These are phyloP conservation scores for Nemania sp. DNA, from an alignment of 2,329 filamentous ascomycete genomes.

Conservation along the genomic window DNA sequence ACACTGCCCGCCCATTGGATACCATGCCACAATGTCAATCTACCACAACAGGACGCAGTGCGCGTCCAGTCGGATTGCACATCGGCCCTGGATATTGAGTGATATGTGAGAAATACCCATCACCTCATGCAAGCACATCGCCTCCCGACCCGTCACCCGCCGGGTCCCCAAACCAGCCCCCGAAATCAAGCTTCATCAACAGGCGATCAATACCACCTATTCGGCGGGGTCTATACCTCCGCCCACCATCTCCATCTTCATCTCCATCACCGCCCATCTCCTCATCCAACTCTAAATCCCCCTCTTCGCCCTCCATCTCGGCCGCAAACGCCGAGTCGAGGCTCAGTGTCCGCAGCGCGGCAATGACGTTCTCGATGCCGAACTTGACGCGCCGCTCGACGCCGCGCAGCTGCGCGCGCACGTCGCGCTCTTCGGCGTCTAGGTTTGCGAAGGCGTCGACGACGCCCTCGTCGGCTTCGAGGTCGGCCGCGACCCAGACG, in stretches of 20 bases:
- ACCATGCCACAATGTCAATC: neutral
- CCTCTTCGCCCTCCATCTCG: slow-evolving; percentile 40
- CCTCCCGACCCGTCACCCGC: slow-evolving; percentile 7
- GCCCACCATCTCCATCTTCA: slow-evolving; percentile 46
- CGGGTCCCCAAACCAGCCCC: slow-evolving; percentile 62
- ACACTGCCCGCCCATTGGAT: neutral
- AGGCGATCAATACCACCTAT: slow-evolving; percentile 85
- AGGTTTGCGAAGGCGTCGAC: slow-evolving; percentile 80
- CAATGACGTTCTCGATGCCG: slow-evolving; percentile 76
- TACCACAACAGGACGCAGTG: neutral
- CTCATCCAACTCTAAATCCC: slow-evolving; percentile 36
- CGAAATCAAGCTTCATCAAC: slow-evolving; percentile 89
- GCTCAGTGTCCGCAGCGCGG: slow-evolving; percentile 35
- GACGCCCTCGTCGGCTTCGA: slow-evolving; percentile 85
- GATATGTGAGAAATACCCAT: slow-evolving; percentile 4
- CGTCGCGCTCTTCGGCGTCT: slow-evolving; percentile 76
- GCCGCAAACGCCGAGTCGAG: slow-evolving; percentile 38
- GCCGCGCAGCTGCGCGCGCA: slow-evolving; percentile 72
- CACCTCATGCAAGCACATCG: neutral
- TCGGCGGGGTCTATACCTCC: slow-evolving; percentile 75
- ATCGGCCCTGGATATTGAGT: neutral
- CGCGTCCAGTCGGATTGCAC: neutral
- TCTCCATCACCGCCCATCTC: slow-evolving; percentile 41
- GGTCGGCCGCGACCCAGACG: slow-evolving; percentile 81
- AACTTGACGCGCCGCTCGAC: slow-evolving; percentile 74